A percentile compares a stretch with the other conserved stretches of the same genome.
Evolutionary conservation across 2,329 filamentous ascomycete species (phyloP).

Genomic region (Pseudogymnoascus sp.): DNA sequence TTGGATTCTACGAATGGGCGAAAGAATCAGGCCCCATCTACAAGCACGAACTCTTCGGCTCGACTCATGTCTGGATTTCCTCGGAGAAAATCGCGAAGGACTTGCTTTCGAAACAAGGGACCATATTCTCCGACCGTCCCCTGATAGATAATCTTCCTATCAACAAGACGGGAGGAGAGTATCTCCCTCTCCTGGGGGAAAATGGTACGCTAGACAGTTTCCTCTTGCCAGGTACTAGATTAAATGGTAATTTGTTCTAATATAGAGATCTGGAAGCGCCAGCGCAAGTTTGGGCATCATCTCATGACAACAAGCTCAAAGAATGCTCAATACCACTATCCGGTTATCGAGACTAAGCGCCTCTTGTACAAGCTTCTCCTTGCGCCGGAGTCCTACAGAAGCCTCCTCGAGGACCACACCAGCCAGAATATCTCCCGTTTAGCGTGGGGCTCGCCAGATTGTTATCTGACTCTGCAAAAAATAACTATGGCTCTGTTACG

Average conservation of each 20-base stretch:
- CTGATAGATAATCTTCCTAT: constrained; percentile 39
- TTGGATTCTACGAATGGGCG: constrained; percentile 42
- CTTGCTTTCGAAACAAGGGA: constrained; percentile 33
- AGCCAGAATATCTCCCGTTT: constrained; percentile 38
- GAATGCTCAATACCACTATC: constrained; percentile 35
- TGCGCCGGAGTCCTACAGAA: constrained; percentile 35
- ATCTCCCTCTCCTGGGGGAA: constrained; percentile 37
- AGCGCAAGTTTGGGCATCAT: constrained; percentile 37
- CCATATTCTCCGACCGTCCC: constrained; percentile 41
- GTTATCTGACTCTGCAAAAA: constrained; percentile 33
- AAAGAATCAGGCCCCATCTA: constrained; percentile 41
- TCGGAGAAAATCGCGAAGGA: constrained; percentile 39
- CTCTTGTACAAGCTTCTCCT: constrained; percentile 35
- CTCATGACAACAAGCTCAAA: constrained; percentile 34
- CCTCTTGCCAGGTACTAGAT: not conserved
- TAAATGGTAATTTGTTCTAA: constrained; percentile 10
- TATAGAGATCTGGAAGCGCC: constrained; percentile 40
- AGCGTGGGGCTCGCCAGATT: constrained; percentile 37
- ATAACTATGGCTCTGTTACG: constrained; percentile 30
- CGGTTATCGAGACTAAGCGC: constrained; percentile 31
- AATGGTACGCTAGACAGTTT: constrained; percentile 28
- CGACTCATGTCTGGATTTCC: constrained; percentile 41
- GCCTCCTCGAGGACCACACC: constrained; percentile 41
- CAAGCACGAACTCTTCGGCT: constrained; percentile 38
- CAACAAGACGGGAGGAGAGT: constrained; percentile 40